These are phyloP conservation scores for Trypanosoma congolense DNA, from an alignment of 208 protist genomes.

Conservation along the genomic window DNA sequence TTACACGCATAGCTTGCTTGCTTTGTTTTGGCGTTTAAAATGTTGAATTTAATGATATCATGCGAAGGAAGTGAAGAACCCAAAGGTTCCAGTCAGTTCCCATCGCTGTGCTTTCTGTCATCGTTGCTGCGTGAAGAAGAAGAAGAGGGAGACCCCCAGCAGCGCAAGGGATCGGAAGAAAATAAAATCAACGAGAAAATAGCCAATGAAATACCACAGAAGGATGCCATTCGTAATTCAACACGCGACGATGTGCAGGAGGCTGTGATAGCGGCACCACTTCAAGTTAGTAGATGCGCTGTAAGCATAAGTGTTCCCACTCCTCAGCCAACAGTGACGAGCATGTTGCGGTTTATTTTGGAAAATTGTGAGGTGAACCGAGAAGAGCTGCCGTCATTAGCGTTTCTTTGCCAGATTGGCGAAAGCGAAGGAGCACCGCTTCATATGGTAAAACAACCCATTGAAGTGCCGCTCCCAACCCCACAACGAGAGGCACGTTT, in stretches of 20 bases:
- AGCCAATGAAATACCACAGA: no score
- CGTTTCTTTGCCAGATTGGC: conserved; percentile 9
- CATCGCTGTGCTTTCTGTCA: not conserved
- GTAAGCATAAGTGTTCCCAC: not conserved
- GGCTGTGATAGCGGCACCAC: no score
- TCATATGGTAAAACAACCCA: not conserved
- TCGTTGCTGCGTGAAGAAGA: not conserved
- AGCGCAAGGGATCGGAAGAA: not conserved
- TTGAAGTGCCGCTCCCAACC: no score
- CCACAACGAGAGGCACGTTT: no score
- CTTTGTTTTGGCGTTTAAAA: no score
- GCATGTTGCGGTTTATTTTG: conserved; percentile 30
- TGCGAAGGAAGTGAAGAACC: not conserved
- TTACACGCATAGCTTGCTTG: no score
- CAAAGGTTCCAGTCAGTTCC: not conserved
- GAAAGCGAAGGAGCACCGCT: not conserved
- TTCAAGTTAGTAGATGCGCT: not conserved
- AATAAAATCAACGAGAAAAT: conserved; percentile 1
- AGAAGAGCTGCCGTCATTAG: conserved; percentile 20
- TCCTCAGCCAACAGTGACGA: not conserved
- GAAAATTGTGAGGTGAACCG: conserved; percentile 1
- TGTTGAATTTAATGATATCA: not conserved
- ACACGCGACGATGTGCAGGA: no score
- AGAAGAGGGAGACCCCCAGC: not conserved
- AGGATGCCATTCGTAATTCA: no score